Conservation (phyloP, 2,329 filamentous ascomycete species). For the Talaromyces funiculosus region DNA sequence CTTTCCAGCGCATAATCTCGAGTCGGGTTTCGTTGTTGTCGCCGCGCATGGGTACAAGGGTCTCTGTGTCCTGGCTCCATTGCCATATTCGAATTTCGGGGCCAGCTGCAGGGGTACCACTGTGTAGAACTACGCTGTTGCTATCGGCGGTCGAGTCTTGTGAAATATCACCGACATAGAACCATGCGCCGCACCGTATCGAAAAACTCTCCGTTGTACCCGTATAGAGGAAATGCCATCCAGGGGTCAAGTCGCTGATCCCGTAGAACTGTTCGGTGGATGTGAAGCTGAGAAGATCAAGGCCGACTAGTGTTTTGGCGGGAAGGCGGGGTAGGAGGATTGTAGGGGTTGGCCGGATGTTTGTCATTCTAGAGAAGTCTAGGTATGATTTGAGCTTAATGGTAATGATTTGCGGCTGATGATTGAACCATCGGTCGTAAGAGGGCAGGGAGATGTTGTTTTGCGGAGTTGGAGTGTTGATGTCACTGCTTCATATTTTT, state of each 20-base stretch:
- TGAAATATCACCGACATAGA: slow-evolving; percentile 43
- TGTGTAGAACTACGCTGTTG: slow-evolving; percentile 14
- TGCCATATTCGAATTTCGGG: slow-evolving; percentile 49
- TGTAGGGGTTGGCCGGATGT: slow-evolving; percentile 32
- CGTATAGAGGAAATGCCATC: slow-evolving; percentile 58
- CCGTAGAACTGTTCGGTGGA: slow-evolving; percentile 57
- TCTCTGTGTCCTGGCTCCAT: slow-evolving; percentile 45
- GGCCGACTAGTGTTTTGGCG: slow-evolving; percentile 46
- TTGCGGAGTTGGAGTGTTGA: neutral
- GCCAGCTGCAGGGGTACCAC: slow-evolving; percentile 17
- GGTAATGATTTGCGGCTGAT: neutral
- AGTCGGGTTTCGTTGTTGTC: slow-evolving; percentile 36
- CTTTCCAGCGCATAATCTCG: slow-evolving; percentile 48
- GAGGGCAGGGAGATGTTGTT: neutral
- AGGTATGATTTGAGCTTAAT: neutral
- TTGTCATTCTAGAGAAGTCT: slow-evolving; percentile 4
- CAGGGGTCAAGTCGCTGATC: slow-evolving; percentile 53
- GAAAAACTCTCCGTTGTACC: slow-evolving; percentile 54
- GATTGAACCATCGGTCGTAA: neutral
- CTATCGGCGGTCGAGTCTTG: neutral
- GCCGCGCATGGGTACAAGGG: slow-evolving; percentile 28
- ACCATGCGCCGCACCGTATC: slow-evolving; percentile 58
- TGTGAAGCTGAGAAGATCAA: slow-evolving; percentile 56
- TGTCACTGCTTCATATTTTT: slow-evolving; percentile 7
- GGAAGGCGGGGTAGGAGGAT: slow-evolving; percentile 43